These are phyloP conservation scores for Claviceps fusiformis DNA, from an alignment of 2,329 filamentous ascomycete species.

Conservation along the genomic window DNA sequence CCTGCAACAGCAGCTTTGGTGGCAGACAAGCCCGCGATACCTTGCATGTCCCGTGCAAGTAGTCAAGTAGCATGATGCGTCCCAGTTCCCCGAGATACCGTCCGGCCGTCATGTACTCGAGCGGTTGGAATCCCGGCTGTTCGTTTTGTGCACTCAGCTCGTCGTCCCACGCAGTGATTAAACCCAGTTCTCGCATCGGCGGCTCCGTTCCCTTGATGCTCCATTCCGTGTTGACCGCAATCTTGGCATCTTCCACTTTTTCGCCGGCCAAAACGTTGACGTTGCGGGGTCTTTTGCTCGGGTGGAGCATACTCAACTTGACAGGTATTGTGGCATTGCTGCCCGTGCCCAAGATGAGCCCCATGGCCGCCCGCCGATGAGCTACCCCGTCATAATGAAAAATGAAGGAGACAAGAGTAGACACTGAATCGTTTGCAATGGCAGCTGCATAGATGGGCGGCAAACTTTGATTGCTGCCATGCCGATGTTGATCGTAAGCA, in stretches of 20 bases:
- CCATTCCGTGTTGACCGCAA: constrained; percentile 76
- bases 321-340: constrained; percentile 71
- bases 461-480: constrained; percentile 38
- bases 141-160: constrained; percentile 54
- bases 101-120: constrained; percentile 75
- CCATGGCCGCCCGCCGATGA: constrained; percentile 59
- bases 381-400: constrained; percentile 51
- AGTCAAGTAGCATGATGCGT: constrained; percentile 55
- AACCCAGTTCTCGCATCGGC: constrained; percentile 46
- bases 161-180: constrained; percentile 60
- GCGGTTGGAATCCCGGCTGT: constrained; percentile 62
- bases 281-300: constrained; percentile 42
- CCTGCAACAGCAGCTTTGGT: constrained; percentile 37
- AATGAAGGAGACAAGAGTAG: constrained; percentile 64
- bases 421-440: constrained; percentile 71
- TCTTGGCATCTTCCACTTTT: constrained; percentile 39
- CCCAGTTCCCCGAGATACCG: constrained; percentile 67
- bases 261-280: constrained; percentile 35
- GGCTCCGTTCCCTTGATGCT: constrained; percentile 63
- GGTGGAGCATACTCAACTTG: constrained; percentile 46
- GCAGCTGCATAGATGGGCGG: constrained; percentile 52
- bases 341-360: constrained; percentile 68
- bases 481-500: constrained; percentile 43
- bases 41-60: constrained; percentile 33
- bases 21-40: constrained; percentile 37